A percentile compares a stretch with the other conserved stretches of the same genome.
phyloP scores from a whole-genome alignment of 306 rosid genomes.

The Crotalaria pallida region DNA sequence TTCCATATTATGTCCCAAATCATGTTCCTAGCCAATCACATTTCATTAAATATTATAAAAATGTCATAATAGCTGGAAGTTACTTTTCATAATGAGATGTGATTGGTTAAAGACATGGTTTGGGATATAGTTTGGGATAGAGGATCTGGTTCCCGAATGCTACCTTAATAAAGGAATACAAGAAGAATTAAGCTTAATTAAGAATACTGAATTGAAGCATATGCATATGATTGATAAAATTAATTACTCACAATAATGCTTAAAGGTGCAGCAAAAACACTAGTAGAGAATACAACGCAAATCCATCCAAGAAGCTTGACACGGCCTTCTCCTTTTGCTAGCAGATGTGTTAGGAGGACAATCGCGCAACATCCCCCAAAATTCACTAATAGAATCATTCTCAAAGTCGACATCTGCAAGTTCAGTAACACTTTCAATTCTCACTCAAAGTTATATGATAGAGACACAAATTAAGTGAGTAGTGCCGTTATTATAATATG shows the following conservation, averaged over 20 bases:
- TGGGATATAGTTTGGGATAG: too few species aligned
- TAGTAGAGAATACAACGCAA: constrained; percentile 68
- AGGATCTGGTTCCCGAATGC: too few species aligned
- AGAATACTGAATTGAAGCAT: background rate
- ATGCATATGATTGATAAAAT: too few species aligned
- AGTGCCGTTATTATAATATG: too few species aligned
- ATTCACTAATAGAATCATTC: constrained; percentile 57
- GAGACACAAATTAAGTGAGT: background rate
- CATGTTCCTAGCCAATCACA: too few species aligned
- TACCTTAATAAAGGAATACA: too few species aligned
- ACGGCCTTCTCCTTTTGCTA: constrained; percentile 38
- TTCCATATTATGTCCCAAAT: too few species aligned
- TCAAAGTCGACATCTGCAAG: constrained; percentile 56
- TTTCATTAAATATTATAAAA: too few species aligned
- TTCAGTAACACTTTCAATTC: background rate
- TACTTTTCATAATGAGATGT: too few species aligned
- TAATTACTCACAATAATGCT: constrained; percentile 68
- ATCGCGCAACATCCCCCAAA: constrained; percentile 67
- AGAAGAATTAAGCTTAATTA: background rate
- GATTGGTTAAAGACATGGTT: too few species aligned
- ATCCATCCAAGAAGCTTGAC: constrained; percentile 74
- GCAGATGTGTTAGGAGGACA: constrained; percentile 48
- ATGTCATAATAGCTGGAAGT: too few species aligned
- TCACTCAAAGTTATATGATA: constrained; percentile 1
- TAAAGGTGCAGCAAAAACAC: constrained; percentile 90